Base-by-base conservation (phyloP, 2,329 filamentous ascomycete species). In the Conoideocrella luteorostrata region DNA sequence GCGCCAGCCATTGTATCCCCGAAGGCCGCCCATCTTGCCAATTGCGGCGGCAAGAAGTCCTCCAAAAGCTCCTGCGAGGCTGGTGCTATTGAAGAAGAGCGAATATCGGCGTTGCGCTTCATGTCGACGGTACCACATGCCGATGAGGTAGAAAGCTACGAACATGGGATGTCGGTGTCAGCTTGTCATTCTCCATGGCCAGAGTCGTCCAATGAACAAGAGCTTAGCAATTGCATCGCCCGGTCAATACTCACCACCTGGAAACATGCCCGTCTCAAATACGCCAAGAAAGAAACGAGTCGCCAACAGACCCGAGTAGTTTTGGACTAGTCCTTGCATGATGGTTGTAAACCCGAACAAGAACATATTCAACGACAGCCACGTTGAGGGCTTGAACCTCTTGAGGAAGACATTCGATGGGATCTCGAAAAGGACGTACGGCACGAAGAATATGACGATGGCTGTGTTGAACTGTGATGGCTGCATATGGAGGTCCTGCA, bases 101-200 rank as follows among this genome's bases (percentile, higher is more conserved):
- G 83, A 86, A 67, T 90, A 96, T 23, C 93, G 82, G 57, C 88
- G 88, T 65, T 97, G 91, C 2, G 90, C 88, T 66, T 97, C 93
- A 35, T 73, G 72, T 47, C 91, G 80, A 47, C 83, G 82, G 56
- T 97, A 98, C 89, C 86, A 94, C 82, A 91, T 91, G 46, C 86
- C 81, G 48, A 89, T 81, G 7, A 90, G 68, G 57, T 89, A 86
- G 58, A 85, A 75, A 39, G 66, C 70, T 47, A 28, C 7, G 15
- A 17, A 22, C 4, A 23, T 23, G 15, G 17, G 13, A n/a, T 5
- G 29, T 22, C 29, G 23, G n/a, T 22, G 29, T 67, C n/a, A n/a
- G n/a, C n/a, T n/a, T n/a, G n/a, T n/a, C n/a, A n/a, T n/a, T n/a
- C n/a, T n/a, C n/a, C n/a, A n/a, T n/a, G n/a, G n/a, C n/a, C n/a